Conservation (phyloP, 1,284 basidiomycete genomes). For the Puccinia coronata region DNA sequence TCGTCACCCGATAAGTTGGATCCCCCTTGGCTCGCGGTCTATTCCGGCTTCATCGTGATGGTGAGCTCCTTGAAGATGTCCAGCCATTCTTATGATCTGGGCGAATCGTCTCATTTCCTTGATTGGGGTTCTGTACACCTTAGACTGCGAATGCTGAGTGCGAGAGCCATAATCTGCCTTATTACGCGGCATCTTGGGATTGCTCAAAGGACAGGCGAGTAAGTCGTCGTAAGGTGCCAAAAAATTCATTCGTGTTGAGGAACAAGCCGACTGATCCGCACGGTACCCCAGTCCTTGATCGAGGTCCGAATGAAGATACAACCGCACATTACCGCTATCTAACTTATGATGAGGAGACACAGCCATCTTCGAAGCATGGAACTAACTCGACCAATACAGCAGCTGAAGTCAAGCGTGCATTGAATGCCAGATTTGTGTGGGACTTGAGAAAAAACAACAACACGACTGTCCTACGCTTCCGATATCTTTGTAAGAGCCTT, state of each 20-base stretch:
- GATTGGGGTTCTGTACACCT: too few species aligned
- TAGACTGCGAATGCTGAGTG: conserved; percentile 26
- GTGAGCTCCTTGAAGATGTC: too few species aligned
- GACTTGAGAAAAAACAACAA: not conserved
- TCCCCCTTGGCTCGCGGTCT: conserved; percentile 6
- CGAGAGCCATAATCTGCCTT: conserved; percentile 34
- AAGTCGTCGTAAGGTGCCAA: not conserved
- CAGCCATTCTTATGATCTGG: too few species aligned
- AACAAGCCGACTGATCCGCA: not conserved
- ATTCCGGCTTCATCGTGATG: conserved; percentile 38
- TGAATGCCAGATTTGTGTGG: not conserved
- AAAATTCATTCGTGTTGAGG: not conserved
- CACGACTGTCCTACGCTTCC: not conserved
- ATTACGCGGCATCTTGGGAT: conserved; percentile 35
- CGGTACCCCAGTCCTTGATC: not conserved
- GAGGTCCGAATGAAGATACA: not conserved
- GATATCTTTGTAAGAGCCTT: not conserved
- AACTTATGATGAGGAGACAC: not conserved
- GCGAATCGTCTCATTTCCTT: too few species aligned
- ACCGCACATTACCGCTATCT: not conserved
- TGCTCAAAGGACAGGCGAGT: conserved; percentile 29
- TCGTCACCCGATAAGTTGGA: not conserved
- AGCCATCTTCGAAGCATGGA: not conserved
- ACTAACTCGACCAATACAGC: not conserved
- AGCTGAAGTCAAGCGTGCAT: not conserved